These are phyloP conservation scores for Trichosanthes truncata DNA, from an alignment of 306 rosid species.

Conservation along the genomic window DNA sequence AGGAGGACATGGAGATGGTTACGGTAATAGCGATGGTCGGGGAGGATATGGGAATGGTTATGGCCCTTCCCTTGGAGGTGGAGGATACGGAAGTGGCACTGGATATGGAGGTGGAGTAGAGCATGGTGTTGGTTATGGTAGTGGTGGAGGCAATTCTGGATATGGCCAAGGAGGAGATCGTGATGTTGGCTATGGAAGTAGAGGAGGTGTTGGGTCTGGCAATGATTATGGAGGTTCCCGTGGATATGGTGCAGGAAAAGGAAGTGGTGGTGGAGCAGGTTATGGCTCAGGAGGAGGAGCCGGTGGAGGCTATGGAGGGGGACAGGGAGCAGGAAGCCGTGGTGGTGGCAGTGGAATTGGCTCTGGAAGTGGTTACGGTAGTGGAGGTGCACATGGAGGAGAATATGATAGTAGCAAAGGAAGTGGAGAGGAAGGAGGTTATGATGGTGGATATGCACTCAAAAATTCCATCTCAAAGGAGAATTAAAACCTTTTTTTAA, in stretches of 20 bases:
- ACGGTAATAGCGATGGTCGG: neutral
- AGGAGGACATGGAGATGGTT: constrained; percentile 4
- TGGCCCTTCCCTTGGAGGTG: neutral
- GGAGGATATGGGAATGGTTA: constrained; percentile 7
- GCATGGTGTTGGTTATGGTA: constrained; percentile 10
- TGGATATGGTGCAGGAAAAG: neutral
- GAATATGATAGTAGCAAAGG: constrained; percentile 37
- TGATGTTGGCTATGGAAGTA: constrained; percentile 12
- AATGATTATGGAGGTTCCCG: neutral
- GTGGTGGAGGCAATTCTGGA: neutral
- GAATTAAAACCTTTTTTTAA: neutral
- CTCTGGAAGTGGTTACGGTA: neutral
- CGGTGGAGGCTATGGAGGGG: constrained; percentile 22
- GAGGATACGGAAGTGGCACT: too few relatives aligned
- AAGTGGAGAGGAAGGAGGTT: constrained; percentile 39
- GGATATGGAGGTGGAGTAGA: neutral
- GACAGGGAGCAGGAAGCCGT: constrained; percentile 2
- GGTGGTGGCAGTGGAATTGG: constrained; percentile 1
- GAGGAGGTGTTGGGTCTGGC: too few relatives aligned
- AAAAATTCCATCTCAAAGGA: neutral
- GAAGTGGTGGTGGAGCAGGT: too few relatives aligned
- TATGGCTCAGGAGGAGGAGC: constrained; percentile 13
- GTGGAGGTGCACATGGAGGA: constrained; percentile 34
- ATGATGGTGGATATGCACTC: constrained; percentile 48
- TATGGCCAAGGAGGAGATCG: neutral